Evolutionary conservation across 305 asterid genomes (phyloP).

Genomic region (Solanum hybrid): DNA sequence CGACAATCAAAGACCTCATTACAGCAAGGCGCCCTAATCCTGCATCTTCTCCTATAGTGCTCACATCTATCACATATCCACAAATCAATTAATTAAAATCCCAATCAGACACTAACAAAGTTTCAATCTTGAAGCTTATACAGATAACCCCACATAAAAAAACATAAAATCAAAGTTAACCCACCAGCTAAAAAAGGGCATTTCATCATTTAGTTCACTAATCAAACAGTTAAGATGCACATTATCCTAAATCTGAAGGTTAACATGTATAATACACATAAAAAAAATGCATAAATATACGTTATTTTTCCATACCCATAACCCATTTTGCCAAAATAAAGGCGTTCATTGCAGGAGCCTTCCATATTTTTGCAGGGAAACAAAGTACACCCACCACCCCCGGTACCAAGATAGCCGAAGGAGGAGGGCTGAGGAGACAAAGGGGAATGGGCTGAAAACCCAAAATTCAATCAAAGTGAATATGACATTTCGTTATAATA

Average conservation of each 20-base stretch:
- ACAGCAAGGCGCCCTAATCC: constrained; percentile 87
- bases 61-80: constrained; percentile 40
- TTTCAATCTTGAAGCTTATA: not conserved
- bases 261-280: not conserved
- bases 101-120: not conserved
- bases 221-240: constrained; percentile 1
- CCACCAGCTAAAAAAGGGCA: not conserved
- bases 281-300: not conserved
- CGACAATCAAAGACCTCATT: constrained; percentile 88
- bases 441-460: not conserved
- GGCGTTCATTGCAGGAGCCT: constrained; percentile 61
- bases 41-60: constrained; percentile 90
- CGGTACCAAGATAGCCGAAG: not conserved
- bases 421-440: not conserved
- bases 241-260: not conserved
- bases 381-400: constrained; percentile 3
- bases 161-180: not conserved
- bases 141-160: not conserved
- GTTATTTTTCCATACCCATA: constrained; percentile 45
- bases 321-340: constrained; percentile 95
- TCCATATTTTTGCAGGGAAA: constrained; percentile 44
- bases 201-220: not conserved
- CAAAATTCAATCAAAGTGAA: not conserved
- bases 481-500: not conserved
- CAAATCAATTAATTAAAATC: constrained; percentile 3